phyloP scores from a whole-genome alignment of 352 stramenopile genomes.

The Globisporangium barbulae region DNA sequence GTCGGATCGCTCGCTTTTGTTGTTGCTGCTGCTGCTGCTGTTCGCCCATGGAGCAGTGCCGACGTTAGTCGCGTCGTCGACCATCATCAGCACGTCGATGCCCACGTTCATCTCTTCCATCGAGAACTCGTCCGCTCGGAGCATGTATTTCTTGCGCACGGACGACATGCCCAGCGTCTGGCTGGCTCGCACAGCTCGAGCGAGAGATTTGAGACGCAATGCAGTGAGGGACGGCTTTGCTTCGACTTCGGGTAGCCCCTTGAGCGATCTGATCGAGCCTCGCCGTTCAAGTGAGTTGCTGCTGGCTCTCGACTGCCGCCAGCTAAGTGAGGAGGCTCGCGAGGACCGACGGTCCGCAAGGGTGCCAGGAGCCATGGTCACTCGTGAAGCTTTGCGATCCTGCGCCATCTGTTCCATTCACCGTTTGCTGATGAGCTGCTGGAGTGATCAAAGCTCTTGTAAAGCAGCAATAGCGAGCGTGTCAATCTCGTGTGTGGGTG shows the following conservation, averaged over 20 bases:
- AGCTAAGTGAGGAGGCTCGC: constrained; percentile 3
- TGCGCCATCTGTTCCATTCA: constrained; percentile 8
- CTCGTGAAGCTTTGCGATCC: constrained; percentile 13
- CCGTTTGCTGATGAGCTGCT: not conserved
- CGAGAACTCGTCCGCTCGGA: constrained; percentile 35
- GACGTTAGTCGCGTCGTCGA: constrained; percentile 21
- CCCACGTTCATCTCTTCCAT: constrained; percentile 37
- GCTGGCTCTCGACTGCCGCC: constrained; percentile 15
- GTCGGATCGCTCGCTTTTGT: constrained; percentile 7
- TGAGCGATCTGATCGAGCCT: constrained; percentile 15
- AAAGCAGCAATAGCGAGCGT: too few relatives aligned
- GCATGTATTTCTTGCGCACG: constrained; percentile 34
- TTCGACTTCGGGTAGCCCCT: constrained; percentile 16
- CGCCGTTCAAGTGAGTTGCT: constrained; percentile 10
- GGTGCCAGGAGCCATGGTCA: constrained; percentile 17
- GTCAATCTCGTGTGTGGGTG: too few relatives aligned
- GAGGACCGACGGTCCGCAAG: constrained; percentile 1
- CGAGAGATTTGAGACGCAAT: constrained; percentile 38
- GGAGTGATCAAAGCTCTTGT: too few relatives aligned
- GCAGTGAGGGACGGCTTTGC: constrained; percentile 38
- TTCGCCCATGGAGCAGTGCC: constrained; percentile 9
- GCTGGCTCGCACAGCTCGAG: constrained; percentile 47
- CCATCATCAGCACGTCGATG: constrained; percentile 31
- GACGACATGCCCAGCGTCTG: constrained; percentile 41
- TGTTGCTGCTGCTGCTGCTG: not conserved